Evolutionary conservation across 2,329 filamentous ascomycete genomes (phyloP), one percentile per base, ranked within the genome.

Genomic region (Clonostachys chloroleuca): DNA sequence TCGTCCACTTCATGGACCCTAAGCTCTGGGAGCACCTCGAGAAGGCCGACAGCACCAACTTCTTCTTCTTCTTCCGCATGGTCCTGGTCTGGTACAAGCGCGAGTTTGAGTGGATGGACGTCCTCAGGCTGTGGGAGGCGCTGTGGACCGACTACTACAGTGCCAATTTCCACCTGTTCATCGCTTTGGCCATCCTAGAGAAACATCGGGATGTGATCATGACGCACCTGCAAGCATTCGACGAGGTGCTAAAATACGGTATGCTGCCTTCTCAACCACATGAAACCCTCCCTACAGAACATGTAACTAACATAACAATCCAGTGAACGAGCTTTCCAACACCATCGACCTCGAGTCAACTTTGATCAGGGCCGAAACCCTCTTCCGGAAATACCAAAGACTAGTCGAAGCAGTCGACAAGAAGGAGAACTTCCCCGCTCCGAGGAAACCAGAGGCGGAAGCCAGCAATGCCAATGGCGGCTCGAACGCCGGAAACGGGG

Each of bases 51-150:
- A 95, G 88, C 59, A 99, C 94, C 20, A 99, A 99, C 65, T 99
- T 99, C 68, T 99, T 99, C 70, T 99, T 99, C 74, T 97, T 99
- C 75, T 99, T 97, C 81, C 88, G 94, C 50, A 97, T 97, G 94
- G 77, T 99, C 34, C 77, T 99, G 2, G 94, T 99, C 10, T 99
- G 94, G 94, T 99, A 94, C 68, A 99, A 99, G 74, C 86, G 94
- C 43, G 94, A 99, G 67, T 99, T 99, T 58, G 80, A 83, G 55
- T 99, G 92, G 89, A 65, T 78, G 43, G 91, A 97, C 59, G 83
- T 96, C 12, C 72, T 97, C 34, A 81, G 88, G 16, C 72, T 99
- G 5, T 99, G 94, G 94, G 94, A 99, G 66, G 77, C 81, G 0
- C 71, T 97, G 3, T 99, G 95, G 94, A 97, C 94, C 3, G 94